Percentiles rank a stretch among this genome's conserved stretches.
phyloP scores from a whole-genome alignment of 2,329 filamentous ascomycete species.

The Talaromyces amestolkiae region DNA sequence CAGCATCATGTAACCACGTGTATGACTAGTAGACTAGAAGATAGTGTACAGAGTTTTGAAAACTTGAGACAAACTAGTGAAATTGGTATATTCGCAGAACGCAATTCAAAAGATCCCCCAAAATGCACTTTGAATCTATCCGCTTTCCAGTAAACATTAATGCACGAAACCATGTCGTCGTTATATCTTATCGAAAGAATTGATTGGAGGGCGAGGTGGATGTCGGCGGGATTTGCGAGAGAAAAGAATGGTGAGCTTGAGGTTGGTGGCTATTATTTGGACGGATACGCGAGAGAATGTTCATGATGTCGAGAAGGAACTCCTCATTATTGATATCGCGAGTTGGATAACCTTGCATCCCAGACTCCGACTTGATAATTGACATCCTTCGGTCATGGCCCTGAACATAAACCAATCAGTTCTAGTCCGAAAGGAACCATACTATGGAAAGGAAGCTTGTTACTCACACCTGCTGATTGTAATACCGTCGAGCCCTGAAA shows the following conservation, averaged over 20 bases:
- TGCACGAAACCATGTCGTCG: not conserved
- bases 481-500: conserved; percentile 72
- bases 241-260: not conserved
- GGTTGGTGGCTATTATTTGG: not conserved
- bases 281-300: conserved; percentile 38
- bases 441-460: not conserved
- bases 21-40: not conserved
- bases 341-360: conserved; percentile 17
- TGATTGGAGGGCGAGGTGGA: conserved; percentile 6
- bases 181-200: not conserved
- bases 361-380: conserved; percentile 22
- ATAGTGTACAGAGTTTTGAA: conserved; percentile 3
- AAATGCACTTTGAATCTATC: not conserved
- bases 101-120: not conserved
- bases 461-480: conserved; percentile 64
- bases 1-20: not conserved
- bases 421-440: not conserved
- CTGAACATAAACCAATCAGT: not conserved
- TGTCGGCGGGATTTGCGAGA: not conserved
- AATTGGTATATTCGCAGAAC: not conserved
- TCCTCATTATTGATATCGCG: conserved; percentile 32
- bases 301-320: conserved; percentile 41
- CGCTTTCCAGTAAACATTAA: not conserved
- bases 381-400: not conserved
- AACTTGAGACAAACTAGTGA: not conserved